Conservation (phyloP, 2,329 filamentous ascomycete species). For the Claviceps fusiformis region DNA sequence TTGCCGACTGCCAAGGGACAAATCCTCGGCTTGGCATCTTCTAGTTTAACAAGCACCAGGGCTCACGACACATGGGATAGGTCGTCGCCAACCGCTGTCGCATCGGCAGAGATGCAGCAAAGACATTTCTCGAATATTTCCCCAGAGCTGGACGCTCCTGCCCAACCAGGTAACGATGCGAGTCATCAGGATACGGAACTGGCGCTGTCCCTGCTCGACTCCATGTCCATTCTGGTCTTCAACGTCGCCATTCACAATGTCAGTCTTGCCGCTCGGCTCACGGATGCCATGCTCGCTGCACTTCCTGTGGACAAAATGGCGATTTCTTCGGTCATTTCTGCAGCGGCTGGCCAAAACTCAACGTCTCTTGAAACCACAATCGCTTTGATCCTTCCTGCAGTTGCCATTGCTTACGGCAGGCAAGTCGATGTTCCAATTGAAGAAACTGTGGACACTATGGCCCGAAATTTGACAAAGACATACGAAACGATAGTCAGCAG, state of each 20-base stretch:
- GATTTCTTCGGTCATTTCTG: slow-evolving; percentile 8
- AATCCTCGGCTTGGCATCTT: background rate
- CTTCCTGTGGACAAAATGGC: slow-evolving; percentile 10
- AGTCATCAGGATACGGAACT: background rate
- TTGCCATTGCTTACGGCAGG: slow-evolving; percentile 9
- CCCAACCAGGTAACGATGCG: background rate
- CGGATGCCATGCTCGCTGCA: slow-evolving; percentile 10
- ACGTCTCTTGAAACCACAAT: slow-evolving; percentile 6
- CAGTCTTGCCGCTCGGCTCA: slow-evolving; percentile 10
- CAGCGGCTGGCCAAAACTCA: slow-evolving; percentile 9
- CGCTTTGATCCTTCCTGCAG: slow-evolving; percentile 12
- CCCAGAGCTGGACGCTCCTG: background rate
- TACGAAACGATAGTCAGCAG: slow-evolving; percentile 8
- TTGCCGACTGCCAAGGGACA: background rate
- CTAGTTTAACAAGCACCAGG: background rate
- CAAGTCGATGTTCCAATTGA: background rate
- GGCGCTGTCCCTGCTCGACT: slow-evolving; percentile 8
- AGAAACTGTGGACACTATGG: background rate
- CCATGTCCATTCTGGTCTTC: slow-evolving; percentile 9
- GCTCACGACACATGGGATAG: background rate
- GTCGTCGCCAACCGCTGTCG: background rate
- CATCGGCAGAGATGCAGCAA: background rate
- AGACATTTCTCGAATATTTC: background rate
- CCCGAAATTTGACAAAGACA: slow-evolving; percentile 5
- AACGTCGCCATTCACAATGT: slow-evolving; percentile 9